Evolutionary conservation across 768 basidiomycete species (phyloP), one percentile per base, ranked within the genome.

Genomic region (Cystofilobasidium ferigula): DNA sequence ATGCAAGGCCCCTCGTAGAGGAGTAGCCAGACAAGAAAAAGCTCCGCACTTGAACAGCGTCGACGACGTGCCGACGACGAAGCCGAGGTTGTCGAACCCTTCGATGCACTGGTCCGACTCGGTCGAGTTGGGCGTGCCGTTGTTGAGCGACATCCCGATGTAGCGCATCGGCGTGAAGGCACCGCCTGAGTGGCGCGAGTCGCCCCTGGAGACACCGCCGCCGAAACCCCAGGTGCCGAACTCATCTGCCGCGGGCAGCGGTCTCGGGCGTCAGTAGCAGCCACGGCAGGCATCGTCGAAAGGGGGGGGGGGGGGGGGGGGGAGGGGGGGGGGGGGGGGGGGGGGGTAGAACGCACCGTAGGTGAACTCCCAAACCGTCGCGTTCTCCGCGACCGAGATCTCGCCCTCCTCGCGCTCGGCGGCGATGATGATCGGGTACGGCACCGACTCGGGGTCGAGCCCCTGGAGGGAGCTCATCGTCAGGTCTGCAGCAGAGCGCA

Each of bases 51-150:
- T 75, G 72, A 77, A 78, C 20, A 78, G 70, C 5, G 76, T 75
- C 3, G 76, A 74, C 42, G 87, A 88, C 2, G 82, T 83, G 12
- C 86, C 88, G 79, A 88, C 85, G 38, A 89, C 73, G 73, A 88
- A 90, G 0, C 80, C 81, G 0, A 75, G 82, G 73, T 86, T 86
- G 72, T 89, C 87, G 70, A 88, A 89, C 9, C 84, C 84, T 6
- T 80, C 82, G 16, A 84, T 84, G 73, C 90, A 93, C 26, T 62
- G 34, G 9, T 61, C 22, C 0, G 81, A 75, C 14, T 82, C 81
- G 8, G 77, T 74, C 67, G 82, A 83, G 14, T 75, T 76, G 0
- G 85, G 80, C 64, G 77, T 71, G 3, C 86, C 87, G 64, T 85
- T 81, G 28, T 75, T 73, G 22, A 89, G 72, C 67, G 80, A 78